A percentile compares a stretch with the other conserved stretches of the same genome.
phyloP scores from a whole-genome alignment of 352 stramenopile species.

The Globisporangium polare region DNA sequence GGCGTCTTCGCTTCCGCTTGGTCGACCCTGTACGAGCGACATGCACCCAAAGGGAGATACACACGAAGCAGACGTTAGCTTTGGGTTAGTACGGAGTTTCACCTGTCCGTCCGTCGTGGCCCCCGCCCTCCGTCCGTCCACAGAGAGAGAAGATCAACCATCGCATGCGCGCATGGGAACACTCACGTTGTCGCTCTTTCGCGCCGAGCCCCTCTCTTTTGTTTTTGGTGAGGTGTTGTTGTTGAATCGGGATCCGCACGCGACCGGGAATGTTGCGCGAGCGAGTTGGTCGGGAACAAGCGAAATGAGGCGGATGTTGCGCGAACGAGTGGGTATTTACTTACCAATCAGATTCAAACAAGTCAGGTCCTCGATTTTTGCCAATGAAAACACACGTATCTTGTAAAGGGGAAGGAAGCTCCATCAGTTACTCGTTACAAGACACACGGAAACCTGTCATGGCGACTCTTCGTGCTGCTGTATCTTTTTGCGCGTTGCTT shows the following conservation, averaged over 20 bases:
- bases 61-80: neutral
- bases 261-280: constrained; percentile 8
- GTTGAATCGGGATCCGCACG: constrained; percentile 5
- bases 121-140: neutral
- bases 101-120: no score
- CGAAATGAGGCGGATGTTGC: neutral
- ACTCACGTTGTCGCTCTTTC: constrained; percentile 2
- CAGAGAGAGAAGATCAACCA: neutral
- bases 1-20: neutral
- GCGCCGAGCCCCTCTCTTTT: neutral
- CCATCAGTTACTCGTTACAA: no score
- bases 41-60: neutral
- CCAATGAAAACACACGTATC: no score
- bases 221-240: constrained; percentile 12
- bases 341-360: no score
- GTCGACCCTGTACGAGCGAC: neutral
- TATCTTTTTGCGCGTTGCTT: neutral
- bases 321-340: no score
- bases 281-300: no score
- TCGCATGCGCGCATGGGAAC: neutral
- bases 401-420: no score
- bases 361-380: no score
- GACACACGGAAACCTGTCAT: no score
- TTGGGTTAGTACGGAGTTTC: no score
- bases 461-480: no score